Evolutionary conservation across 2,329 filamentous ascomycete genomes (phyloP).

Genomic region (Phialocephala subalpina): DNA sequence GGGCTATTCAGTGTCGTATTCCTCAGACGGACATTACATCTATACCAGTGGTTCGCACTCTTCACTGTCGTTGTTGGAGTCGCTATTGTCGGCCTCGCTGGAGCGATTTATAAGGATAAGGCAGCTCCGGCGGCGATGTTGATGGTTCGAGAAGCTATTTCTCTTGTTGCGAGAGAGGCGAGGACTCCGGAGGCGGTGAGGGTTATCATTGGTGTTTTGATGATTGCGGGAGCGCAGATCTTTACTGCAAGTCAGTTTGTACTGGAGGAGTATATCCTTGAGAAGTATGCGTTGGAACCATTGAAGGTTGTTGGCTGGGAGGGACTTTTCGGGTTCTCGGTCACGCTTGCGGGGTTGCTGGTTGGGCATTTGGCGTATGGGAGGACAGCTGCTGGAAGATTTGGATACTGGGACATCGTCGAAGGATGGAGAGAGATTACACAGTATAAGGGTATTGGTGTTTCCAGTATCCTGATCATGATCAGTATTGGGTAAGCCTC

Average conservation of each 20-base stretch:
- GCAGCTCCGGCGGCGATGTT: slow-evolving; percentile 46
- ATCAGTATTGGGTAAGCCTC: slow-evolving; percentile 87
- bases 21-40: slow-evolving; percentile 76
- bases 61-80: slow-evolving; percentile 89
- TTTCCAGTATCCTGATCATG: slow-evolving; percentile 92
- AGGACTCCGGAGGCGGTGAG: slow-evolving; percentile 65
- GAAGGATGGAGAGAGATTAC: slow-evolving; percentile 87
- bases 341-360: slow-evolving; percentile 82
- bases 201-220: slow-evolving; percentile 82
- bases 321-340: slow-evolving; percentile 85
- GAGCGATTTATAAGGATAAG: slow-evolving; percentile 75
- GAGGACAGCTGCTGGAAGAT: slow-evolving; percentile 72
- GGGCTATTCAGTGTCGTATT: slow-evolving; percentile 95
- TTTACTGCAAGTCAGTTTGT: slow-evolving; percentile 98
- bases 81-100: slow-evolving; percentile 87
- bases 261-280: slow-evolving; percentile 91
- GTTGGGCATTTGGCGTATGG: slow-evolving; percentile 82
- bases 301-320: slow-evolving; percentile 96
- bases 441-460: slow-evolving; percentile 71
- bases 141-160: slow-evolving; percentile 50
- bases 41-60: slow-evolving; percentile 94
- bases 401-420: slow-evolving; percentile 89
- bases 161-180: slow-evolving; percentile 50
- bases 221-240: slow-evolving; percentile 94
- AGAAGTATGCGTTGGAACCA: slow-evolving; percentile 75